Base-by-base conservation (phyloP, 352 stramenopile genomes). In the Elongisporangium prolatum region DNA sequence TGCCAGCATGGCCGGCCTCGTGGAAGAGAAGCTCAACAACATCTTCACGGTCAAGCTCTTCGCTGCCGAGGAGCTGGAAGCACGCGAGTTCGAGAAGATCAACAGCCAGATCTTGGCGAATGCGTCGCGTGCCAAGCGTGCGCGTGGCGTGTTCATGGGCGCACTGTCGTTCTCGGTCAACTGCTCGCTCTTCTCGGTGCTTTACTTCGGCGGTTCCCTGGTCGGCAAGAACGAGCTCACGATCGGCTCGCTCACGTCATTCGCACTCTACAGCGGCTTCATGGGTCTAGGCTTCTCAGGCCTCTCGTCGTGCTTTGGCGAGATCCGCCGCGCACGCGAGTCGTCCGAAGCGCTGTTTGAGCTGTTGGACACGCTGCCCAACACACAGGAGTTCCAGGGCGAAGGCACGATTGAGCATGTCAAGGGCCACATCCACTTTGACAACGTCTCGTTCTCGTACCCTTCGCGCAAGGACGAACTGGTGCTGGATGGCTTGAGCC, bases 21-120 rank as follows among this genome's bases (percentile, higher is more conserved):
- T 88, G 5, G 84, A 97, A 50, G 91, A 97, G 59, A 76, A 84
- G 6, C 55, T 97, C 48, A 91, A 90, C 63, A 93, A 96, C 56
- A 89, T 97, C 38, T 79, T 84, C 48, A 96, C 90, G 37, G 89
- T 97, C 37, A 95, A 96, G 69, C 64, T 94, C 2, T 97, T 95
- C 53, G 85, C 86, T 13, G 86, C 77, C 38, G 83, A 96, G 74
- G 60, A 84, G 50, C 68, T 87, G 63, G 77, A 96, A 48, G 59
- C 81, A 48, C 50, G 72, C 3, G 57, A 66, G 50, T 96, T 95
- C 57, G 80, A 83, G 4, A 76, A 80, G 49, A 77, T 88, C 48
- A 94, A 91, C 63, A 64, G 58, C 21, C 55, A 51, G 50, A 91
- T 93, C 55, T 66, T 93, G n/a, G 54, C 62, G 25, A 89, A 93